These are phyloP conservation scores for Hortiboletus campestris DNA, from an alignment of 768 basidiomycete genomes.

Conservation along the genomic window DNA sequence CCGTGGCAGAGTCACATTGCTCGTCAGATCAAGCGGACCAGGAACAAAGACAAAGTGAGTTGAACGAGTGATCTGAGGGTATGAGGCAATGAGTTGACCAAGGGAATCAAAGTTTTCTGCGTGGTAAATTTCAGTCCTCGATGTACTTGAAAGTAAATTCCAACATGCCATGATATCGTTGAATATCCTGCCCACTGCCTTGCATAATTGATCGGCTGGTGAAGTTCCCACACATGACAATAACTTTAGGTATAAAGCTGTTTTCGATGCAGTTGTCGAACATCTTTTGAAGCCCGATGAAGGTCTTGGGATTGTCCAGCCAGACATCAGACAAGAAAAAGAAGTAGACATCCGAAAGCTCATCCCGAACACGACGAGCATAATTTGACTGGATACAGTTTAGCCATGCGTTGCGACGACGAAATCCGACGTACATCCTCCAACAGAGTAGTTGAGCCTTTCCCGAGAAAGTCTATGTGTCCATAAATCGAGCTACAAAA, in stretches of 20 bases:
- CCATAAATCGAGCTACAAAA: slow-evolving; percentile 81
- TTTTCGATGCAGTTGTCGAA: slow-evolving; percentile 89
- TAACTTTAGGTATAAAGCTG: slow-evolving; percentile 81
- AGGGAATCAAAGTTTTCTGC: slow-evolving; percentile 85
- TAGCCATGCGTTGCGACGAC: neutral
- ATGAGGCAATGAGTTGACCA: slow-evolving; percentile 80
- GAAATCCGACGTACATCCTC: slow-evolving; percentile 70
- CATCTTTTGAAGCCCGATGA: slow-evolving; percentile 77
- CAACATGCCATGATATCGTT: slow-evolving; percentile 76
- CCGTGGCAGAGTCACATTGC: slow-evolving; percentile 79
- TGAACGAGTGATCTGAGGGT: slow-evolving; percentile 68
- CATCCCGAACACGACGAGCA: slow-evolving; percentile 59
- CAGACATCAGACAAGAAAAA: slow-evolving; percentile 96
- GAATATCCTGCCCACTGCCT: slow-evolving; percentile 74
- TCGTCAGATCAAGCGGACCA: slow-evolving; percentile 86
- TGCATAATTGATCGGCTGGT: slow-evolving; percentile 77
- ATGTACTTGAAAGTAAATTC: neutral
- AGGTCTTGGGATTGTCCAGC: slow-evolving; percentile 85
- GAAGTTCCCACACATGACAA: slow-evolving; percentile 95
- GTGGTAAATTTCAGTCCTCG: slow-evolving; percentile 1
- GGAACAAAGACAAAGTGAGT: slow-evolving; percentile 96
- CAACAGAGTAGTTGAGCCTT: slow-evolving; percentile 82
- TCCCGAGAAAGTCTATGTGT: slow-evolving; percentile 96
- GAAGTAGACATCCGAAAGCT: slow-evolving; percentile 77
- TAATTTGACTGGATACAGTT: slow-evolving; percentile 53